A percentile compares a stretch with the other conserved stretches of the same genome.
These are phyloP conservation scores for Boletus edulis DNA, from an alignment of 768 basidiomycete species.

Conservation along the genomic window DNA sequence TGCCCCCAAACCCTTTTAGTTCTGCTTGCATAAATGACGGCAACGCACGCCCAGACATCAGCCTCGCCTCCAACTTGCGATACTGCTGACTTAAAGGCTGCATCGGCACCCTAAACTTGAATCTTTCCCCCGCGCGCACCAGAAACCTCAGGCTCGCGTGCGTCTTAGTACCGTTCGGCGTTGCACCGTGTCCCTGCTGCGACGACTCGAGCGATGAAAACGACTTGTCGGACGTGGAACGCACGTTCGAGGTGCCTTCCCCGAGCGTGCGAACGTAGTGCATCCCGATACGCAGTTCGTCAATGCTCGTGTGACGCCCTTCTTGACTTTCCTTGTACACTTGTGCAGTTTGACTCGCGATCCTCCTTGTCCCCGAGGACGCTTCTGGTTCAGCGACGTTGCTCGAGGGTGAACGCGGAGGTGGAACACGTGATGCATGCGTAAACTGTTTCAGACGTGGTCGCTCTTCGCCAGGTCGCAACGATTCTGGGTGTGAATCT, in stretches of 20 bases:
- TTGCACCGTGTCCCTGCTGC: slow-evolving; percentile 34
- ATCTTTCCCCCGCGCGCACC: slow-evolving; percentile 54
- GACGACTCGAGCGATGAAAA: slow-evolving; percentile 66
- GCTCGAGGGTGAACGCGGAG: slow-evolving; percentile 45
- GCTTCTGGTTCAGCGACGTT: slow-evolving; percentile 19
- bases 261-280: slow-evolving; percentile 72
- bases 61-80: slow-evolving; percentile 45
- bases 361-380: slow-evolving; percentile 35
- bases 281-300: slow-evolving; percentile 67
- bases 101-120: slow-evolving; percentile 55
- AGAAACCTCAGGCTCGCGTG: slow-evolving; percentile 38
- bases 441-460: slow-evolving; percentile 74
- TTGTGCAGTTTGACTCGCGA: slow-evolving; percentile 65
- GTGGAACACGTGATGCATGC: slow-evolving; percentile 61
- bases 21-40: slow-evolving; percentile 58
- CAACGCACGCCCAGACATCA: slow-evolving; percentile 50
- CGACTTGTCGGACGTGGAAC: slow-evolving; percentile 41
- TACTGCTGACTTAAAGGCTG: slow-evolving; percentile 24
- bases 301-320: slow-evolving; percentile 43
- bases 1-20: slow-evolving; percentile 34
- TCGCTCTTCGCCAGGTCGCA: slow-evolving; percentile 34
- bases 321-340: slow-evolving; percentile 43
- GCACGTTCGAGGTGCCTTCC: slow-evolving; percentile 39
- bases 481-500: slow-evolving; percentile 31
- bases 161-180: slow-evolving; percentile 25